phyloP scores from a whole-genome alignment of 208 protist genomes.

The Trypanosoma cruzi region DNA sequence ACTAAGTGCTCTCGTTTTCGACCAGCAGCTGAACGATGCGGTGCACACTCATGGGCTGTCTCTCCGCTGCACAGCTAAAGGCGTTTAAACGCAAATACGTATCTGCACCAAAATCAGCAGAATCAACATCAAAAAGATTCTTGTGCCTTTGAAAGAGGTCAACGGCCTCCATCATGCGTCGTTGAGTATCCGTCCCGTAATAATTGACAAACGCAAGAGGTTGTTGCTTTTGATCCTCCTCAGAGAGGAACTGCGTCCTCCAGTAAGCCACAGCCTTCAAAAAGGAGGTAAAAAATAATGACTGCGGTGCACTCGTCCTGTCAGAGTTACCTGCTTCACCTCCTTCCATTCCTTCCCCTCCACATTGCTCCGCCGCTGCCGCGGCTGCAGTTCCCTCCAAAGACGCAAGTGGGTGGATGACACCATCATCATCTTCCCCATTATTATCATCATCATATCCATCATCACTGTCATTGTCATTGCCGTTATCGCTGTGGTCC shows the following conservation, averaged over 20 bases:
- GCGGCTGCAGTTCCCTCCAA: not conserved
- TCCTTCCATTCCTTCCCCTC: not conserved
- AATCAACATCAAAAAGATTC: not conserved
- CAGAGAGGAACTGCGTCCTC: constrained; percentile 16
- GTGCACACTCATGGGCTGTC: constrained; percentile 1
- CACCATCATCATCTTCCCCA: not conserved
- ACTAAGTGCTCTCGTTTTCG: constrained; percentile 8
- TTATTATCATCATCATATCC: not conserved
- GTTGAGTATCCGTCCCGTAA: constrained; percentile 16
- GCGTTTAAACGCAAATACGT: not conserved
- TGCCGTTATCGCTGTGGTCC: not conserved
- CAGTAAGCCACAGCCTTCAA: constrained; percentile 36
- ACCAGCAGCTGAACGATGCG: constrained; percentile 23
- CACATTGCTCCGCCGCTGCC: not conserved
- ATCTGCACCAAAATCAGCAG: not conserved
- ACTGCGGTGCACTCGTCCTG: not conserved
- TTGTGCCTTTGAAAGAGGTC: constrained; percentile 16
- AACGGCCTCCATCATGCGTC: constrained; percentile 28
- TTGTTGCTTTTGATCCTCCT: constrained; percentile 15
- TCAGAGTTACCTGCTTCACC: not conserved
- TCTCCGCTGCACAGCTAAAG: not conserved
- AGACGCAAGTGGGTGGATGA: not conserved
- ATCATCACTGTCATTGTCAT: not conserved
- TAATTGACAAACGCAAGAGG: constrained; percentile 31
- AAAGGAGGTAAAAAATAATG: constrained; percentile 27